These are phyloP conservation scores for Poronia punctata DNA, from an alignment of 495 filamentous ascomycete genomes.

Conservation along the genomic window DNA sequence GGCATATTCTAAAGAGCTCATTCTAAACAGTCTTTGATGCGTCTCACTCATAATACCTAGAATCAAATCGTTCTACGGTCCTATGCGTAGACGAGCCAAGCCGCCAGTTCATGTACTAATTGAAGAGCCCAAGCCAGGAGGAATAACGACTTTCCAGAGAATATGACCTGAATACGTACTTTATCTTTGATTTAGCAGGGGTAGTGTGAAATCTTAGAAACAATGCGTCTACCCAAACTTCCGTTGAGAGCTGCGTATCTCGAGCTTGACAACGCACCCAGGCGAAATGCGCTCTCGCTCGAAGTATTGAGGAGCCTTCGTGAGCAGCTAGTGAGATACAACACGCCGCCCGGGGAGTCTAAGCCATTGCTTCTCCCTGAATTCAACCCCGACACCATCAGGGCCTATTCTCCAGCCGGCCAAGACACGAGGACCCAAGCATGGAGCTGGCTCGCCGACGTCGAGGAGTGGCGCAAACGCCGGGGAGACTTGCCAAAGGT, in stretches of 20 bases:
- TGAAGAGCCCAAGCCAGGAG: too few relatives aligned
- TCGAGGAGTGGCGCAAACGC: constrained; percentile 9
- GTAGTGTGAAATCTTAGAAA: too few relatives aligned
- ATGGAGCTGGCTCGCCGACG: constrained; percentile 18
- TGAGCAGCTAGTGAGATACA: constrained; percentile 14
- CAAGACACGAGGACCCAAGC: neutral
- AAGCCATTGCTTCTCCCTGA: constrained; percentile 17
- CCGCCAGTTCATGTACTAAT: too few relatives aligned
- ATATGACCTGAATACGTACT: too few relatives aligned
- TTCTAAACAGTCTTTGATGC: too few relatives aligned
- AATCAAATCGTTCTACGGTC: too few relatives aligned
- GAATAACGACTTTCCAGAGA: too few relatives aligned
- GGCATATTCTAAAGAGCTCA: too few relatives aligned
- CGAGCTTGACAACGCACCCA: neutral
- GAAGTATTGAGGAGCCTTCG: constrained; percentile 15
- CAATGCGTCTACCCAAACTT: constrained; percentile 4
- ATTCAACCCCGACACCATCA: constrained; percentile 13
- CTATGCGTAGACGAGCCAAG: too few relatives aligned
- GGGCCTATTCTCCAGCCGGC: neutral
- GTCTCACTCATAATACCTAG: too few relatives aligned
- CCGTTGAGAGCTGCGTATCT: constrained; percentile 4
- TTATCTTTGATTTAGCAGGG: too few relatives aligned
- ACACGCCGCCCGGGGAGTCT: constrained; percentile 13
- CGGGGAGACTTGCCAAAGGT: constrained; percentile 12
- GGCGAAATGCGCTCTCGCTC: constrained; percentile 21